These are phyloP conservation scores for Musa schizocarpa DNA, from an alignment of 176 grass and related monocot species.

Conservation along the genomic window DNA sequence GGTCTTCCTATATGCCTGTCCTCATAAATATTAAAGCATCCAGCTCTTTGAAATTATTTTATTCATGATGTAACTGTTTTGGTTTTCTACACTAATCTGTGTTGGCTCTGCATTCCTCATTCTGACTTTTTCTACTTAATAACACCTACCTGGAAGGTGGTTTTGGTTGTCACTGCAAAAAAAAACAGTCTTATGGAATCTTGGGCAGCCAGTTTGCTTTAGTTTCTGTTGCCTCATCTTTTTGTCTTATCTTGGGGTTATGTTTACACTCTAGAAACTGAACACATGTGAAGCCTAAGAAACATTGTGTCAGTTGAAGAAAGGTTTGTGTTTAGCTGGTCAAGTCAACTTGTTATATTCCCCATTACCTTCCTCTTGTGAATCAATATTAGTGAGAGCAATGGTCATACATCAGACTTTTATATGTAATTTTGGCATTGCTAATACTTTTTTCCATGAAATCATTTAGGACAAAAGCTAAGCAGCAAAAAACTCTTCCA, in stretches of 20 bases:
- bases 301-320: background rate
- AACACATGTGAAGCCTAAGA: background rate
- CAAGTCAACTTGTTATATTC: background rate
- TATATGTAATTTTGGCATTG: no score
- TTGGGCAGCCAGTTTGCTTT: background rate
- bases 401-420: background rate
- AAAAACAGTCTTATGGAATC: background rate
- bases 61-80: background rate
- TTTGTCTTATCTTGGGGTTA: no score
- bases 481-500: background rate
- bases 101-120: background rate
- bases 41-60: background rate
- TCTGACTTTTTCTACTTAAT: background rate
- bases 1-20: background rate
- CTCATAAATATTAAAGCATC: background rate
- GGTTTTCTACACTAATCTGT: background rate
- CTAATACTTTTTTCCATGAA: background rate
- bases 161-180: background rate
- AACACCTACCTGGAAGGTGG: background rate
- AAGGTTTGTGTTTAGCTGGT: background rate
- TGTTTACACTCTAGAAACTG: background rate
- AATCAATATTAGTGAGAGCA: background rate
- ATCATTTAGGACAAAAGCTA: background rate
- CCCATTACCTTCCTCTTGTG: background rate
- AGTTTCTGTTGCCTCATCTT: background rate